Evolutionary conservation across 225 moss, liverwort and hornwort genomes (phyloP).

Genomic region (Anthoceros angustus): DNA sequence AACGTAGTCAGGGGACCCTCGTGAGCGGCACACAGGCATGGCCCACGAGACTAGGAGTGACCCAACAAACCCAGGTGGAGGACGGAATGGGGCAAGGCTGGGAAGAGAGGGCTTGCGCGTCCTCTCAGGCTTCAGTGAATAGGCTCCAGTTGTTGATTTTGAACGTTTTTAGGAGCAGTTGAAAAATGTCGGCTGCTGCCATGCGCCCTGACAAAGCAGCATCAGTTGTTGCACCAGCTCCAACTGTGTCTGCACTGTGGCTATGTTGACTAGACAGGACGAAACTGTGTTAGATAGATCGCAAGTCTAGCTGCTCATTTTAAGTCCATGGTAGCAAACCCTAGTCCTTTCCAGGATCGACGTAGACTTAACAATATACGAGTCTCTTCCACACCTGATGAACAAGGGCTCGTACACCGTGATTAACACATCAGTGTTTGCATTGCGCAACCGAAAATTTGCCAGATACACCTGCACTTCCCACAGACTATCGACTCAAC

Average conservation of each 20-base stretch:
- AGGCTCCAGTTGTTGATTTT: slow-evolving; percentile 45
- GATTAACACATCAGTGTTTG: slow-evolving; percentile 63
- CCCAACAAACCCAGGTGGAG: too few relatives aligned
- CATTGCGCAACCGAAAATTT: slow-evolving; percentile 53
- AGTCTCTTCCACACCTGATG: slow-evolving; percentile 26
- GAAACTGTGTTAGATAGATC: neutral
- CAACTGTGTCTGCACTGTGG: slow-evolving; percentile 28
- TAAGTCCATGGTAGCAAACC: neutral
- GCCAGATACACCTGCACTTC: slow-evolving; percentile 48
- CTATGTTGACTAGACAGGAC: slow-evolving; percentile 31
- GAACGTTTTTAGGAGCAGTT: slow-evolving; percentile 31
- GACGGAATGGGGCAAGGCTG: too few relatives aligned
- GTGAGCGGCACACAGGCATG: too few relatives aligned
- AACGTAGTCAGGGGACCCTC: too few relatives aligned
- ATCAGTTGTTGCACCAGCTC: slow-evolving; percentile 26
- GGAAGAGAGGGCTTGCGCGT: too few relatives aligned
- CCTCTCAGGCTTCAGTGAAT: slow-evolving; percentile 8
- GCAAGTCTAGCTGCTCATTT: neutral
- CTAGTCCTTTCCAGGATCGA: neutral
- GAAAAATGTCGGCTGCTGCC: slow-evolving; percentile 32
- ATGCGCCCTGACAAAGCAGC: slow-evolving; percentile 23
- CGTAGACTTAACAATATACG: neutral
- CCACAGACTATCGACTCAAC: too few relatives aligned
- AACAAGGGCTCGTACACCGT: slow-evolving; percentile 67
- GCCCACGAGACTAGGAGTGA: too few relatives aligned